These are phyloP conservation scores for Solanum chmielewskii DNA, from an alignment of 257 asterid genomes.

Conservation along the genomic window DNA sequence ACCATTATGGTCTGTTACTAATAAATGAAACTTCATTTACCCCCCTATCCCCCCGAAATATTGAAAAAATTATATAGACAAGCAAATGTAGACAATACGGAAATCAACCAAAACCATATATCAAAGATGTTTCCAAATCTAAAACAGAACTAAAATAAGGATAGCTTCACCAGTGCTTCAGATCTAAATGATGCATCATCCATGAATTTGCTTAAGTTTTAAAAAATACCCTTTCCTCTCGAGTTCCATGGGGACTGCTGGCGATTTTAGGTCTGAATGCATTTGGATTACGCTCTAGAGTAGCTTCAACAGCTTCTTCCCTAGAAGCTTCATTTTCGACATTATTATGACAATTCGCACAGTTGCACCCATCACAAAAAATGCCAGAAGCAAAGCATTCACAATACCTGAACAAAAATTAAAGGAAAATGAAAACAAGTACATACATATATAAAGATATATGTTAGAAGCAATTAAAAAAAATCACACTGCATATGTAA, in stretches of 20 bases:
- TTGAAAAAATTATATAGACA: not conserved
- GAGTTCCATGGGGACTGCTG: slow-evolving; percentile 81
- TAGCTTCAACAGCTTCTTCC: slow-evolving; percentile 84
- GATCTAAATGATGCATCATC: not conserved
- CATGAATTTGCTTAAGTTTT: not conserved
- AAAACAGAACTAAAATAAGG: not conserved
- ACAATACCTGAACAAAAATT: slow-evolving; percentile 63
- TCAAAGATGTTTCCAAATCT: not conserved
- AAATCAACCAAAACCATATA: not conserved
- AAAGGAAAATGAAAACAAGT: not conserved
- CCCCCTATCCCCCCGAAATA: not conserved
- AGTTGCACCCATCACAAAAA: slow-evolving; percentile 90
- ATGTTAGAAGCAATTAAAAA: not conserved
- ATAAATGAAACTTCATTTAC: not conserved
- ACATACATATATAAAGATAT: not conserved
- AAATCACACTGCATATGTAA: not conserved
- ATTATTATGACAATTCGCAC: slow-evolving; percentile 79
- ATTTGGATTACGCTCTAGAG: slow-evolving; percentile 84
- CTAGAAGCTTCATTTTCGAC: slow-evolving; percentile 73
- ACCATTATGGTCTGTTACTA: not conserved
- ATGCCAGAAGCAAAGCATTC: slow-evolving; percentile 96
- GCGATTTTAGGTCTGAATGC: slow-evolving; percentile 96
- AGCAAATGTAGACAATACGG: not conserved
- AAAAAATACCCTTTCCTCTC: slow-evolving; percentile 57
- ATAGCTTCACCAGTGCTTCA: not conserved